Conservation (phyloP, 495 filamentous ascomycete genomes). For the Neurospora sp. region DNA sequence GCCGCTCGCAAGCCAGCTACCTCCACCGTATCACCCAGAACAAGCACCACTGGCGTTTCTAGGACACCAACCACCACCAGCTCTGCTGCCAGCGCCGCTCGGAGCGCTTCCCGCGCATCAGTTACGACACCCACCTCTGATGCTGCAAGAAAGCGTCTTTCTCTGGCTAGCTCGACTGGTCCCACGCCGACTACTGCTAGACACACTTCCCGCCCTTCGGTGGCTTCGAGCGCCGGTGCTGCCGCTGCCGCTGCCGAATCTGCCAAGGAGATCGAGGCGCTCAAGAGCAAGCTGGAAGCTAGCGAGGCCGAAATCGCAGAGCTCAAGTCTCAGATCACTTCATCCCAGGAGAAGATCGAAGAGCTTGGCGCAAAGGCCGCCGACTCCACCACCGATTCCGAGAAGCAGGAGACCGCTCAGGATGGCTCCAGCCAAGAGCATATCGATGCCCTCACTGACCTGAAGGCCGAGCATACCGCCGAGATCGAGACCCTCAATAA, state of each 20-base stretch:
- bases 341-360: conserved; percentile 32
- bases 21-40: conserved; percentile 17
- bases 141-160: conserved; percentile 38
- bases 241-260: conserved; percentile 25
- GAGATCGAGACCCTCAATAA: conserved; percentile 32
- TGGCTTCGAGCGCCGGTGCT: conserved; percentile 21
- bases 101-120: conserved; percentile 23
- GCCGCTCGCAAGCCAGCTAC: conserved; percentile 31
- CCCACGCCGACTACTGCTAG: conserved; percentile 12
- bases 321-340: conserved; percentile 36
- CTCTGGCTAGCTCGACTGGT: conserved; percentile 22
- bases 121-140: conserved; percentile 28
- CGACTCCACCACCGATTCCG: conserved; percentile 10
- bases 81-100: conserved; percentile 15
- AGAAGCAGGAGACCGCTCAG: conserved; percentile 11
- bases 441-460: conserved; percentile 29
- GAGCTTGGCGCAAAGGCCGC: conserved; percentile 30
- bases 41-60: conserved; percentile 16
- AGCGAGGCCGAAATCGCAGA: conserved; percentile 39
- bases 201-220: conserved; percentile 30
- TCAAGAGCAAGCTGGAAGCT: conserved; percentile 39
- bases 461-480: conserved; percentile 37
- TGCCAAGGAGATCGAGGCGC: conserved; percentile 39
- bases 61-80: conserved; percentile 14
- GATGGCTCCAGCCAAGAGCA: conserved; percentile 27